These are phyloP conservation scores for Pleurostoma richardsiae DNA, from an alignment of 2,329 filamentous ascomycete species.

Conservation along the genomic window DNA sequence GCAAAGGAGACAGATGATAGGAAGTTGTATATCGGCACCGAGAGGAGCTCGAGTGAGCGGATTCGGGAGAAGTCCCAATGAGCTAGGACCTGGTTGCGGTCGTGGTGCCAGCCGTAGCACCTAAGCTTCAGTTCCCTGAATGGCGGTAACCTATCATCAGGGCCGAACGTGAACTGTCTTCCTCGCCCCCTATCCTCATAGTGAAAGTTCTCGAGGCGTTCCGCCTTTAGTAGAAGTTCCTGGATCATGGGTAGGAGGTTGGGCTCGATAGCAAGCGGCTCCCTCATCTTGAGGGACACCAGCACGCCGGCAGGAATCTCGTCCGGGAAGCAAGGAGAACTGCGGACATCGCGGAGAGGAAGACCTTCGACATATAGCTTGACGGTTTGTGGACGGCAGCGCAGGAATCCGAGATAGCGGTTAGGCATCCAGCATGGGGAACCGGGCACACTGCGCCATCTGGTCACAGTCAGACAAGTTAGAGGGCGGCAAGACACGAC, in stretches of 20 bases:
- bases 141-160: constrained; percentile 34
- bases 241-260: constrained; percentile 35
- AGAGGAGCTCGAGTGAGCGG: constrained; percentile 31
- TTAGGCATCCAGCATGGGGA: constrained; percentile 27
- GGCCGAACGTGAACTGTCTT: constrained; percentile 33
- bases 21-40: constrained; percentile 39
- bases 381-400: constrained; percentile 19
- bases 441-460: constrained; percentile 16
- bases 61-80: constrained; percentile 45
- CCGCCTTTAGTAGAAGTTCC: constrained; percentile 30
- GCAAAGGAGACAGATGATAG: constrained; percentile 32
- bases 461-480: constrained; percentile 34
- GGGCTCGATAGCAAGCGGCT: constrained; percentile 32
- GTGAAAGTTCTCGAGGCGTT: constrained; percentile 29
- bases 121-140: constrained; percentile 33
- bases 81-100: constrained; percentile 23
- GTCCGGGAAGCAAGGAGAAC: no score
- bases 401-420: constrained; percentile 26
- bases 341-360: constrained; percentile 28
- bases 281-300: constrained; percentile 33
- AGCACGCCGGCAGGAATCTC: constrained; percentile 32
- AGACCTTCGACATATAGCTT: constrained; percentile 34
- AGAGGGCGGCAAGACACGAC: background rate
- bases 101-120: constrained; percentile 46
- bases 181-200: constrained; percentile 40